Conservation (phyloP, 495 filamentous ascomycete genomes). For the Venustampulla echinocandica region DNA sequence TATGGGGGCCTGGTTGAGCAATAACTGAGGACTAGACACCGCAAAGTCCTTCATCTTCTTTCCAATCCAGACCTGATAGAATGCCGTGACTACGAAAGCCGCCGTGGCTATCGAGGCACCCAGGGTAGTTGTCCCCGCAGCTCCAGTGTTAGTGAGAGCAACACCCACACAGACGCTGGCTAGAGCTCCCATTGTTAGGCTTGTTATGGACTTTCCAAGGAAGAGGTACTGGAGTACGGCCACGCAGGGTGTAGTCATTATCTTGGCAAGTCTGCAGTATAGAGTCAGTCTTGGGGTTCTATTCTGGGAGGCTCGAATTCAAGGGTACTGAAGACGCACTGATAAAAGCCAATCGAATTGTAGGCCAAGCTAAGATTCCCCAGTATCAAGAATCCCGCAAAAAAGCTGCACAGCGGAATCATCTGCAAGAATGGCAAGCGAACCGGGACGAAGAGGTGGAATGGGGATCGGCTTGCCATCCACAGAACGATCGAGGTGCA, state of each 20-base stretch:
- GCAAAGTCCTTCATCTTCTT: slow-evolving; percentile 33
- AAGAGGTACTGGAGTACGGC: slow-evolving; percentile 30
- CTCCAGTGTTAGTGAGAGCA: slow-evolving; percentile 20
- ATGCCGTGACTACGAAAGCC: slow-evolving; percentile 29
- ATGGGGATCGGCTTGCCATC: slow-evolving; percentile 24
- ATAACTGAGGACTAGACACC: slow-evolving; percentile 27
- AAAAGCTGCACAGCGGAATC: slow-evolving; percentile 31
- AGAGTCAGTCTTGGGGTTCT: neutral
- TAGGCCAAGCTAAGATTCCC: slow-evolving; percentile 31
- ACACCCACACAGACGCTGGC: slow-evolving; percentile 23
- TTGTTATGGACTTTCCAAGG: slow-evolving; percentile 28
- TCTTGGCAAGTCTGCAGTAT: slow-evolving; percentile 24
- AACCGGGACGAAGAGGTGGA: slow-evolving; percentile 29
- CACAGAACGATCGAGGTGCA: slow-evolving; percentile 28
- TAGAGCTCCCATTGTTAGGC: slow-evolving; percentile 23
- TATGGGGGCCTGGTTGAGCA: slow-evolving; percentile 33
- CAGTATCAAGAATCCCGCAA: slow-evolving; percentile 31
- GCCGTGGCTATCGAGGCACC: slow-evolving; percentile 28
- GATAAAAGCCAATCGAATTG: slow-evolving; percentile 34
- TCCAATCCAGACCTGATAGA: slow-evolving; percentile 35
- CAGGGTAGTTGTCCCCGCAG: slow-evolving; percentile 20
- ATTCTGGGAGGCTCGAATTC: neutral
- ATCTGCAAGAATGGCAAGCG: slow-evolving; percentile 29
- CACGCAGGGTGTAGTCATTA: slow-evolving; percentile 32
- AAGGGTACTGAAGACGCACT: slow-evolving; percentile 4